Evolutionary conservation across 2,329 filamentous ascomycete genomes (phyloP), one percentile per base, ranked within the genome.

Genomic region (Diaporthe batatas): DNA sequence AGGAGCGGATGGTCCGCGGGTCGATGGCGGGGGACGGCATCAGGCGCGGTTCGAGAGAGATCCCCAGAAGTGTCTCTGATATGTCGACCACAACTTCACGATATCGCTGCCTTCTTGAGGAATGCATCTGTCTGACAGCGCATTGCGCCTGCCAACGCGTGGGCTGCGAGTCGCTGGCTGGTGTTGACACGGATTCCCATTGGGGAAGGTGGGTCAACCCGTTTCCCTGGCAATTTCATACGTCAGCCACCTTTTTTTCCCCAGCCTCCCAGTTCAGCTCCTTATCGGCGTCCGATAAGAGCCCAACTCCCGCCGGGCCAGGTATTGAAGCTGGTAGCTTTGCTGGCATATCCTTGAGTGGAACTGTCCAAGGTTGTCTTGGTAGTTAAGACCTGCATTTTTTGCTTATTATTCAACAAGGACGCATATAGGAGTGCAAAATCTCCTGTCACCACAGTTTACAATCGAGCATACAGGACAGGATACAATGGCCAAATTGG

Each of bases 1-100:
- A 92, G 25, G 93, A 95, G 78, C 84, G 86, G 73, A 89, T 82
- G 54, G 83, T 81, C 79, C 77, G 78, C 75, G 73, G 77, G 79
- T 78, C 79, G 79, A 80, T 77, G 72, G 82, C 79, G 76, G 83
- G 78, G 70, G 84, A 79, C 68, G 85, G 84, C 83, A 89, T 85
- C 72, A 87, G 79, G 78, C 85, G 79, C 18, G 83, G 80, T 75
- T 83, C 82, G 70, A 82, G 58, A 74, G 82, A 80, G 77, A 86
- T 85, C 73, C 79, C 81, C 79, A 81, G 79, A 57, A 83, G 77
- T 21, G 75, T 80, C 58, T 83, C 77, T 64, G 76, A 70, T 34
- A 79, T 78, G 68, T 79, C 77, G 76, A 77, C 75, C 72, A 75
- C 68, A 62, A 78, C 72, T 73, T 77, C 73, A 51, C 76, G 76